phyloP scores from a whole-genome alignment of 352 stramenopile species.

The Pythium angustatum region DNA sequence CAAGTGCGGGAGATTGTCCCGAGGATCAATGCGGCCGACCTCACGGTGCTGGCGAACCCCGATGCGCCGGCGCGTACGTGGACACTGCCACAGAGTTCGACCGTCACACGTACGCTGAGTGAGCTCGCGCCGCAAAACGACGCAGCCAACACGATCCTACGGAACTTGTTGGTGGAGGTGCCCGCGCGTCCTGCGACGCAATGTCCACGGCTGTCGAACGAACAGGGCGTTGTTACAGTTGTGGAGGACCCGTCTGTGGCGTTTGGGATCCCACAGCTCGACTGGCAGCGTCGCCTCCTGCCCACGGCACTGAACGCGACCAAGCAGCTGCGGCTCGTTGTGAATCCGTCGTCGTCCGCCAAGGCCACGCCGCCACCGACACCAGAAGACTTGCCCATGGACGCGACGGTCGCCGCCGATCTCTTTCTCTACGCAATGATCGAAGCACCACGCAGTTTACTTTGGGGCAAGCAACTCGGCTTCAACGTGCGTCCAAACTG shows the following conservation, averaged over 20 bases:
- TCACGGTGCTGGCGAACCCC: background rate
- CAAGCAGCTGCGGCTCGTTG: slow-evolving; percentile 1
- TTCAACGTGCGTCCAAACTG: no score
- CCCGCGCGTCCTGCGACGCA: background rate
- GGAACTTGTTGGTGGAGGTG: background rate
- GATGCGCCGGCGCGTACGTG: no score
- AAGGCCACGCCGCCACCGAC: background rate
- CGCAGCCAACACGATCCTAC: background rate
- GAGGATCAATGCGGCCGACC: background rate
- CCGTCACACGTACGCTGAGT: background rate
- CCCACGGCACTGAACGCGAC: background rate
- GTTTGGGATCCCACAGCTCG: slow-evolving; percentile 3
- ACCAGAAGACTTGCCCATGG: slow-evolving; percentile 9
- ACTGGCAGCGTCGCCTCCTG: slow-evolving; percentile 8
- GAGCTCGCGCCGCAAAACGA: background rate
- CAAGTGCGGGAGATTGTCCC: background rate
- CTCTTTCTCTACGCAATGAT: slow-evolving; percentile 8
- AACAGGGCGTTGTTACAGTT: background rate
- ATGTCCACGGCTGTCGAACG: background rate
- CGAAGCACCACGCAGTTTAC: background rate
- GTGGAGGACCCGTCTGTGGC: background rate
- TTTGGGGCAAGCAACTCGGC: background rate
- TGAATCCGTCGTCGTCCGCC: slow-evolving; percentile 5
- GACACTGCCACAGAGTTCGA: background rate
- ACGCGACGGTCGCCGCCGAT: slow-evolving; percentile 15